Percentiles rank a stretch among this genome's conserved stretches.
Evolutionary conservation across 306 rosid species (phyloP).

Genomic region (Quercus wislizeni): DNA sequence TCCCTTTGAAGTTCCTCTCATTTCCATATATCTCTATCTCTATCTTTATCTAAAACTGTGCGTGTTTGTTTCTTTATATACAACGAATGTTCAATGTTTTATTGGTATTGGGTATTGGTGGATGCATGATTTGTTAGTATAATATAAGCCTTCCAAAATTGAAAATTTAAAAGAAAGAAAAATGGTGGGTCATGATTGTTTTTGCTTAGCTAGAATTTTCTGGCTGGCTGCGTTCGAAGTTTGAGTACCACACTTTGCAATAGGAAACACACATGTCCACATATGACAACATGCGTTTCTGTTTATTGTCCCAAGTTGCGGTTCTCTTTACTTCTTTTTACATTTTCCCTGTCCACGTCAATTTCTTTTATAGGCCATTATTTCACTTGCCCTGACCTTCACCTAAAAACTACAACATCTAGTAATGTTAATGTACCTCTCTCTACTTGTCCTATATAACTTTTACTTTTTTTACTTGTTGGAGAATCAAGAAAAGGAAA

Average conservation of each 20-base stretch:
- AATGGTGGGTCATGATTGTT: conserved; percentile 48
- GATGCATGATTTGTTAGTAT: conserved; percentile 15
- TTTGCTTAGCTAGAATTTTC: conserved; percentile 44
- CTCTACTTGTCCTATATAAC: no score
- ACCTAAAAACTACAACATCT: no score
- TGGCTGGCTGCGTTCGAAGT: conserved; percentile 34
- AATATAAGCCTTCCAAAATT: conserved; percentile 24
- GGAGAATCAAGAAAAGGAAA: no score
- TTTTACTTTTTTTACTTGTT: no score
- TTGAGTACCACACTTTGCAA: conserved; percentile 32
- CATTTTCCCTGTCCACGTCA: conserved; percentile 11
- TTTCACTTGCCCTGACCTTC: no score
- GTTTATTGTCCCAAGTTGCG: conserved; percentile 23
- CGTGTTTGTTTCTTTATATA: neutral
- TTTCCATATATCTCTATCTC: conserved; percentile 16
- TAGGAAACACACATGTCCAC: conserved; percentile 11
- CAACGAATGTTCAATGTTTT: conserved; percentile 6
- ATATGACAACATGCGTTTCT: conserved; percentile 7
- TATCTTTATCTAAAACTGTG: neutral
- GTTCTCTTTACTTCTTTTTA: conserved; percentile 4
- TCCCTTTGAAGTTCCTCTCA: conserved; percentile 15
- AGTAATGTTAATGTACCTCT: no score
- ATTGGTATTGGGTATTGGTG: conserved; percentile 22
- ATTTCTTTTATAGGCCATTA: neutral
- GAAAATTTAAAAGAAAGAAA: neutral